phyloP scores from a whole-genome alignment of 208 protist genomes.

The Blastocrithidia nonstop region DNA sequence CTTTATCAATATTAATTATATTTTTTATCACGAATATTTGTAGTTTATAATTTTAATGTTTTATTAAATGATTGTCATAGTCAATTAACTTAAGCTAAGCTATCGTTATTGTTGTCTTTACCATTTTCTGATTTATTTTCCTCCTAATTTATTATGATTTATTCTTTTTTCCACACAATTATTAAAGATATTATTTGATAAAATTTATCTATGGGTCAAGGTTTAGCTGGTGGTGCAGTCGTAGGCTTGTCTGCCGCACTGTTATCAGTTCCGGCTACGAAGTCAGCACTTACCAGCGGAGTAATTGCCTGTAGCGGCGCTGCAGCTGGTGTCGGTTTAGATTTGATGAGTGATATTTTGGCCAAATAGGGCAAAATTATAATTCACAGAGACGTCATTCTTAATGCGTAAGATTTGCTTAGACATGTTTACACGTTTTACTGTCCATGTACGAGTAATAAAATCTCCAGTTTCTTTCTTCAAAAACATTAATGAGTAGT shows the following conservation, averaged over 20 bases:
- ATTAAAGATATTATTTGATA: too few species aligned
- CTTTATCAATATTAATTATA: too few species aligned
- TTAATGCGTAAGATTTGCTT: slow-evolving; percentile 60
- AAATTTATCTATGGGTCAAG: slow-evolving; percentile 70
- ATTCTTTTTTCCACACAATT: too few species aligned
- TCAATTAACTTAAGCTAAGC: too few species aligned
- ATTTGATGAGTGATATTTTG: slow-evolving; percentile 72
- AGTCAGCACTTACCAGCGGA: too few species aligned
- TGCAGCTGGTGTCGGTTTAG: slow-evolving; percentile 42
- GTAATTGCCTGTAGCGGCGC: too few species aligned
- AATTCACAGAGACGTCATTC: slow-evolving; percentile 77
- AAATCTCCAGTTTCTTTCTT: slow-evolving; percentile 31
- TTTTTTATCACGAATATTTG: too few species aligned
- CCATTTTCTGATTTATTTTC: too few species aligned
- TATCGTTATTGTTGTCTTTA: too few species aligned
- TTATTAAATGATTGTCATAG: too few species aligned
- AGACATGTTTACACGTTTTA: slow-evolving; percentile 85
- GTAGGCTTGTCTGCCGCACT: slow-evolving; percentile 41
- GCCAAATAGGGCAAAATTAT: slow-evolving; percentile 65
- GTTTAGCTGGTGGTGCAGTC: slow-evolving; percentile 46
- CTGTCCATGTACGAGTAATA: slow-evolving; percentile 53
- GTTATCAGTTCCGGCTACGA: slow-evolving; percentile 24
- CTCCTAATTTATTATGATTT: too few species aligned
- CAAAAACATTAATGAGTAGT: slow-evolving; percentile 87
- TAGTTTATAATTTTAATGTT: too few species aligned